phyloP scores from a whole-genome alignment of 495 filamentous ascomycete genomes.

The Tuber calosporum region DNA sequence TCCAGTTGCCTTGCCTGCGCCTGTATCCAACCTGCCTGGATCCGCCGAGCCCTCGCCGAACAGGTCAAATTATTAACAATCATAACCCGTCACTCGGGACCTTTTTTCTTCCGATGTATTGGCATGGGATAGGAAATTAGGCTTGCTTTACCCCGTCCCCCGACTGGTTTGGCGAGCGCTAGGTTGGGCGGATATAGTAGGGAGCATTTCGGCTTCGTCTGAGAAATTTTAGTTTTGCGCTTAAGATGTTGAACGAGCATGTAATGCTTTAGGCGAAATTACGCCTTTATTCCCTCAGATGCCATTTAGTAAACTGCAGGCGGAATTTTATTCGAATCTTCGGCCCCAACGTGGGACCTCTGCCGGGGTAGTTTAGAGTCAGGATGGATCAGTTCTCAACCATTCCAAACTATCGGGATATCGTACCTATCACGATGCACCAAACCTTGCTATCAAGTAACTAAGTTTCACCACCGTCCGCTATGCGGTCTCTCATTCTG shows the following conservation, averaged over 20 bases:
- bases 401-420: not conserved
- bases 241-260: not conserved
- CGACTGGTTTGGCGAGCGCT: not conserved
- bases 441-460: not conserved
- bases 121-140: not conserved
- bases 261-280: not conserved
- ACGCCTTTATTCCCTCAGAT: not conserved
- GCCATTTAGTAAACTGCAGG: not conserved
- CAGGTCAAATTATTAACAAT: not conserved
- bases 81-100: not conserved
- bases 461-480: not conserved
- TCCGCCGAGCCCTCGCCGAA: not conserved
- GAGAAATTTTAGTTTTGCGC: not conserved
- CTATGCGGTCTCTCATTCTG: not conserved
- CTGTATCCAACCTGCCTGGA: not conserved
- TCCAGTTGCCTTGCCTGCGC: not conserved
- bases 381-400: not conserved
- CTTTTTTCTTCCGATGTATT: not conserved
- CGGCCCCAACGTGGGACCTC: not conserved
- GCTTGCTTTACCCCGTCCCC: not conserved
- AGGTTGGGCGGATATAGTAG: not conserved
- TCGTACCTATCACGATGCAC: not conserved
- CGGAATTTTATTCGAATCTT: not conserved
- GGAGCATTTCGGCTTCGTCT: not conserved
- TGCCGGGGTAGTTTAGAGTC: not conserved